These are phyloP conservation scores for Xerocomus potaroensis DNA, from an alignment of 768 basidiomycete species.

Conservation along the genomic window DNA sequence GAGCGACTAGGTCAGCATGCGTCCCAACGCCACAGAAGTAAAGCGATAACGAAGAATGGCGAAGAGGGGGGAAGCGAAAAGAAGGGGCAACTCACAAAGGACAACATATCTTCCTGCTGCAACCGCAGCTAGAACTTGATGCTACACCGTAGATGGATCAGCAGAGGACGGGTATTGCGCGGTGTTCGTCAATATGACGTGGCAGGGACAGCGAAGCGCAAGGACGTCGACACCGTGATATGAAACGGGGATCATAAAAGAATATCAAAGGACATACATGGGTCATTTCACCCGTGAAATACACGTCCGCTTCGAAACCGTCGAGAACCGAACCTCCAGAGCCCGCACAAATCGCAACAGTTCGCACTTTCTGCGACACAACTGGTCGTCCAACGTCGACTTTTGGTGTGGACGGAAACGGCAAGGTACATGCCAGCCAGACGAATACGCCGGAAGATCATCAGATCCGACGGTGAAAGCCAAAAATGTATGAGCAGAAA, in stretches of 20 bases:
- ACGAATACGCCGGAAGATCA: slow-evolving; percentile 14
- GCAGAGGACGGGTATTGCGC: background rate
- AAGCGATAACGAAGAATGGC: background rate
- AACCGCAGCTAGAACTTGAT: slow-evolving; percentile 80
- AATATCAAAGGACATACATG: slow-evolving; percentile 53
- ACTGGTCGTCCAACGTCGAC: slow-evolving; percentile 64
- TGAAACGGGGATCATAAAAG: slow-evolving; percentile 14
- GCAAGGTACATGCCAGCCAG: slow-evolving; percentile 6
- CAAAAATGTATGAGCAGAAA: background rate
- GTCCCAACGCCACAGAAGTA: slow-evolving; percentile 12
- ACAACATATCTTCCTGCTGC: slow-evolving; percentile 76
- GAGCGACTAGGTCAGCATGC: slow-evolving; percentile 7
- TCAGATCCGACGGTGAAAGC: slow-evolving; percentile 10
- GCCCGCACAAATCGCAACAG: slow-evolving; percentile 89
- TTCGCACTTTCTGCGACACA: slow-evolving; percentile 37
- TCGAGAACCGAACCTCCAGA: slow-evolving; percentile 76
- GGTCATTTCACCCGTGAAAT: slow-evolving; percentile 89
- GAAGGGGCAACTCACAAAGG: slow-evolving; percentile 55
- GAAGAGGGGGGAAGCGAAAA: background rate
- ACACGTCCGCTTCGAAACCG: slow-evolving; percentile 75
- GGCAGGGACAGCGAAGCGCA: background rate
- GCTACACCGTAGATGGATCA: slow-evolving; percentile 42
- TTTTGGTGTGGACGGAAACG: slow-evolving; percentile 22
- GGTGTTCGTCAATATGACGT: slow-evolving; percentile 10
- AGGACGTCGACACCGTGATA: background rate